Evolutionary conservation across 257 asterid species (phyloP), one percentile per base, ranked within the genome.

Genomic region (Verbascum thapsus): DNA sequence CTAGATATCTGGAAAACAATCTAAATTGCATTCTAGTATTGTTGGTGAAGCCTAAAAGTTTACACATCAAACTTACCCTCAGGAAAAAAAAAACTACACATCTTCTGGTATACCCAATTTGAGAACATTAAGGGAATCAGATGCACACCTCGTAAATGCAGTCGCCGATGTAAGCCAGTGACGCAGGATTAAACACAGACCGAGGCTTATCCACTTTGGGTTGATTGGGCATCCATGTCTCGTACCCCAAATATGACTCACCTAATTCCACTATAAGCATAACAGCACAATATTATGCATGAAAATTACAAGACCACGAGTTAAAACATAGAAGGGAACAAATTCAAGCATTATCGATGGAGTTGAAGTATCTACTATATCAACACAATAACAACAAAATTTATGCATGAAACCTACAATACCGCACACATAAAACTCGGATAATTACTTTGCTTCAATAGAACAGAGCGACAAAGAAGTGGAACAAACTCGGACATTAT

Each of bases 141-240:
- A 38, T 12, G 40, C 64, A 16, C 18, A 88, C 97, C 97, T 89
- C 98, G 8, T 83, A 89, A 63, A 92, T 87, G 81, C 98, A 75
- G 76, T 92, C 97, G 49, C 96, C 98, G 50, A 92, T 71, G 55
- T 88, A 92, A 71, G 98, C 98, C 55, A 88, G 80, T 10, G 95
- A 78, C 18, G 94, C 98, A 1, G 98, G 94, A 71, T 89, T 92
- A 62, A 85, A 80, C 51, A 78, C 77, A 1, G 98, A 85, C 38
- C 96, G 92, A 57, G 98, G 96, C 78, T 88, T 92, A 79, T 87
- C 88, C 70, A 79, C 91, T 73, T 77, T 85, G 0, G 95, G 98
- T 17, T 96, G 78, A 60, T 63, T 74, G 30, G 97, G 97, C 63
- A 85, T 34, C 97, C 98, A 89, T 58, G 84, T 78, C 43, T 92